Percentiles rank a stretch among this genome's conserved stretches.
Conservation (phyloP, 2,329 filamentous ascomycete genomes). For the Seiridium cupressi region DNA sequence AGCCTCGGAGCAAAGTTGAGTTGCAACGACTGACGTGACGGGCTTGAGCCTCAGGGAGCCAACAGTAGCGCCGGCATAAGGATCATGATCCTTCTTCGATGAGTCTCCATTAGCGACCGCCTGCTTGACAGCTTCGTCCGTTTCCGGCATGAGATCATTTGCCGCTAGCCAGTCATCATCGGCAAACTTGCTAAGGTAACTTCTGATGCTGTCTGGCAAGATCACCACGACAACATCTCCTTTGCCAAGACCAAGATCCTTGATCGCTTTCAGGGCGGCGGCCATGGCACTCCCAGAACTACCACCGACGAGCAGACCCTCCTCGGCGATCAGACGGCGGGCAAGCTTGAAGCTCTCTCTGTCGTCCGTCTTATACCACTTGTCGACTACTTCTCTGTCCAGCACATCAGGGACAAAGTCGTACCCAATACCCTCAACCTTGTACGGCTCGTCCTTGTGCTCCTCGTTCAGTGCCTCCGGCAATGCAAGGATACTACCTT, state of each 20-base stretch:
- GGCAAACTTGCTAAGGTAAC: constrained; percentile 96
- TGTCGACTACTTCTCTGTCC: constrained; percentile 75
- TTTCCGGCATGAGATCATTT: constrained; percentile 78
- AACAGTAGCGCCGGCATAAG: constrained; percentile 78
- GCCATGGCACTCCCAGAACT: constrained; percentile 91
- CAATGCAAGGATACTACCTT: constrained; percentile 86
- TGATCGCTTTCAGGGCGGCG: constrained; percentile 72
- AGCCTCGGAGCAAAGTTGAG: constrained; percentile 75
- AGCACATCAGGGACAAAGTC: constrained; percentile 97
- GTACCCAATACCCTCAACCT: constrained; percentile 98
- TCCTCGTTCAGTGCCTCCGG: constrained; percentile 78
- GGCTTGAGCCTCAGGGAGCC: constrained; percentile 85
- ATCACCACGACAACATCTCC: constrained; percentile 89
- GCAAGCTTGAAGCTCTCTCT: constrained; percentile 86
- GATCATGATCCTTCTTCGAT: constrained; percentile 49
- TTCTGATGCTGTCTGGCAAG: constrained; percentile 92
- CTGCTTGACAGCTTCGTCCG: constrained; percentile 46
- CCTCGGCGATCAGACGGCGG: constrained; percentile 87
- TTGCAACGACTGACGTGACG: constrained; percentile 77
- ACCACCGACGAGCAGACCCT: constrained; percentile 89
- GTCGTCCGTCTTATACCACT: constrained; percentile 98
- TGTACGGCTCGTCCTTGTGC: constrained; percentile 81
- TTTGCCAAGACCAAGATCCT: constrained; percentile 74
- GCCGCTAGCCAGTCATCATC: constrained; percentile 99
- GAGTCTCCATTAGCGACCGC: constrained; percentile 37